These are phyloP conservation scores for Alternaria postmessia DNA, from an alignment of 2,329 filamentous ascomycete species.

Conservation along the genomic window DNA sequence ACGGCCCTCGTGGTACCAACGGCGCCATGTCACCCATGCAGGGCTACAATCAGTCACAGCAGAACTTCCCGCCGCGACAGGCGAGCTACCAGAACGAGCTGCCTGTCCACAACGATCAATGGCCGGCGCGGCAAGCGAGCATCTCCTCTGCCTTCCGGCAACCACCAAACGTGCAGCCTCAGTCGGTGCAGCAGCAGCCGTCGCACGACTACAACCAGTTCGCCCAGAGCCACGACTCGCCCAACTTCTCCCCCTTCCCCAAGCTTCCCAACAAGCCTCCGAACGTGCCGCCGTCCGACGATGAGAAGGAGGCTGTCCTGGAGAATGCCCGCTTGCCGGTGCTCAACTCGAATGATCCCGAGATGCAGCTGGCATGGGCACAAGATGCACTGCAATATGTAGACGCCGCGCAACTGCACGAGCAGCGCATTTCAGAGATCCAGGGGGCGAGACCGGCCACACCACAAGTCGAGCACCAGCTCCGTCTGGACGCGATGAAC, in stretches of 20 bases:
- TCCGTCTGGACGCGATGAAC: slow-evolving; percentile 87
- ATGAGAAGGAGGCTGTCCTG: slow-evolving; percentile 89
- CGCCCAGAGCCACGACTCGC: slow-evolving; percentile 60
- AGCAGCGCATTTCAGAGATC: slow-evolving; percentile 69
- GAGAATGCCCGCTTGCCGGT: slow-evolving; percentile 85
- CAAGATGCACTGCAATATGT: slow-evolving; percentile 90
- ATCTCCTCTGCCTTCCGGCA: slow-evolving; percentile 50
- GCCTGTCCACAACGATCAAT: slow-evolving; percentile 32
- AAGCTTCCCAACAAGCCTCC: slow-evolving; percentile 79
- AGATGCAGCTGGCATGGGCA: slow-evolving; percentile 97
- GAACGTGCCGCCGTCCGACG: slow-evolving; percentile 91
- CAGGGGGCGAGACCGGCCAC: slow-evolving; percentile 74
- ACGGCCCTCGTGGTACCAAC: slow-evolving; percentile 51
- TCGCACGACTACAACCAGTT: slow-evolving; percentile 53
- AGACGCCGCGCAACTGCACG: slow-evolving; percentile 81
- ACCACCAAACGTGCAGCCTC: slow-evolving; percentile 46
- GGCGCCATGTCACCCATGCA: slow-evolving; percentile 43
- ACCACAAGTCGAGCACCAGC: slow-evolving; percentile 85
- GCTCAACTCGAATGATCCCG: slow-evolving; percentile 90
- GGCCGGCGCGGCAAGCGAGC: slow-evolving; percentile 45
- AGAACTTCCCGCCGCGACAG: slow-evolving; percentile 41
- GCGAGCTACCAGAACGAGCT: slow-evolving; percentile 43
- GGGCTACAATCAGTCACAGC: slow-evolving; percentile 37
- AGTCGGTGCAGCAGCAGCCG: slow-evolving; percentile 34
- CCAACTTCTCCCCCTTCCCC: slow-evolving; percentile 91